These are phyloP conservation scores for Vigna mungo DNA, from an alignment of 306 rosid species.

Conservation along the genomic window DNA sequence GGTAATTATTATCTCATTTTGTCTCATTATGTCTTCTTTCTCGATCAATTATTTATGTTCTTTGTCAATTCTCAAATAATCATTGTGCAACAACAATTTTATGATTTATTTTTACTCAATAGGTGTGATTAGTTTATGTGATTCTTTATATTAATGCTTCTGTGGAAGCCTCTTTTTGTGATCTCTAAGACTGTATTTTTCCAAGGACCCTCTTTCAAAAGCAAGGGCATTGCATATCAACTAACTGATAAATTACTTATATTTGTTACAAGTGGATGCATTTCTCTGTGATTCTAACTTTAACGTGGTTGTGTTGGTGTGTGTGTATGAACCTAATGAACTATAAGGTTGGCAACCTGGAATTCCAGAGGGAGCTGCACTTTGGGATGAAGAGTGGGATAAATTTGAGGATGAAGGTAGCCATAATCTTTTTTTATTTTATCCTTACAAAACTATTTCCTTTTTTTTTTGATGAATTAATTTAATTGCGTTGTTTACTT, in stretches of 20 bases:
- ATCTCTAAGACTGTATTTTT: slow-evolving; percentile 25
- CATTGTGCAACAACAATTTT: slow-evolving; percentile 18
- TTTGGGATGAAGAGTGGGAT: slow-evolving; percentile 99
- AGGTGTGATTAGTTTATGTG: background rate
- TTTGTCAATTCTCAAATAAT: slow-evolving; percentile 27
- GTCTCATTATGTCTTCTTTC: slow-evolving; percentile 25
- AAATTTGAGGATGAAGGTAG: slow-evolving; percentile 98
- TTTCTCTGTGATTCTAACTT: slow-evolving; percentile 43
- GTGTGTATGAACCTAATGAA: slow-evolving; percentile 44
- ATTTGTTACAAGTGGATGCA: slow-evolving; percentile 29
- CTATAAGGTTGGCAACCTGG: slow-evolving; percentile 95
- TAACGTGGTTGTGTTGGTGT: slow-evolving; percentile 25
- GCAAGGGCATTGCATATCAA: slow-evolving; percentile 31
- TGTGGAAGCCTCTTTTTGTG: slow-evolving; percentile 19
- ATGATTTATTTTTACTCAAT: slow-evolving; percentile 22
- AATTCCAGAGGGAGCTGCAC: slow-evolving; percentile 75
- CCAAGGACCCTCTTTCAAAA: slow-evolving; percentile 3
- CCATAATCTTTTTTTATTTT: slow-evolving; percentile 17
- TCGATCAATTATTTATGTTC: slow-evolving; percentile 16
- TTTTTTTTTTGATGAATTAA: slow-evolving; percentile 26
- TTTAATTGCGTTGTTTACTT: slow-evolving; percentile 45
- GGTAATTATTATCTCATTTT: slow-evolving; percentile 58
- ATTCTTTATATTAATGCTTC: slow-evolving; percentile 23
- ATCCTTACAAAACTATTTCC: background rate
- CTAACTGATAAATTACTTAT: slow-evolving; percentile 22